Base-by-base conservation (phyloP, 2,329 filamentous ascomycete species). In the Aspergillus sp. region DNA sequence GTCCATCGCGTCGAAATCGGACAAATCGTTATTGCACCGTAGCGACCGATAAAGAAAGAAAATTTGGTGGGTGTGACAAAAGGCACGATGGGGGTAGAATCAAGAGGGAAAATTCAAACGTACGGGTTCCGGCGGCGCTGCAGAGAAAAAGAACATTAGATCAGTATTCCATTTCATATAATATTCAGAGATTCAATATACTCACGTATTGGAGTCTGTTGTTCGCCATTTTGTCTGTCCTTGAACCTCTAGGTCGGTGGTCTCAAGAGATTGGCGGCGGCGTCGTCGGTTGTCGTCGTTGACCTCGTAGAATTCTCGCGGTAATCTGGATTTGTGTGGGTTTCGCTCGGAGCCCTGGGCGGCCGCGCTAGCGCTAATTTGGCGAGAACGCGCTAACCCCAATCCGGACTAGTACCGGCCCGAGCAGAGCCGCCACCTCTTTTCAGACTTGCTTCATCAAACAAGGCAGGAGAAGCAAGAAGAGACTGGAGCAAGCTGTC, bases 51-150 rank as follows among this genome's bases (percentile, higher is more conserved):
- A 63, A 67, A 50, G 50, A 36, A 15, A 36, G 6, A 25, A 25
- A 13, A 2, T 36, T 36, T 61, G 55, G 30, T 56, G 42, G 51
- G 61, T 62, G 61, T 36, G 53, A 38, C 55, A 53, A 57, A 27
- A 64, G 66, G 62, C 69, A 67, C 64, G 47, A 64, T 30, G 27
- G 47, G 23, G 58, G 36, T 27, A 42, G 54, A 48, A 48, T 32
- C 54, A 47, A 47, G 32, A 56, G 62, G 42, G 64, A 62, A 51
- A 64, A 67, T 62, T 68, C 64, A 61, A 71, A 88, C 89, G 83
- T 87, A 91, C 89, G 86, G 86, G 84, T 91, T 91, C 80, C 89
- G 88, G 80, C 89, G 88, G 82, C 89, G 88, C 85, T 90, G 75
- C 54, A 62, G 61, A 63, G 64, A 58, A 58, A 65, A 69, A 56